Conservation (phyloP, 78 protist species). For the Dictyostelium firmibasis region DNA sequence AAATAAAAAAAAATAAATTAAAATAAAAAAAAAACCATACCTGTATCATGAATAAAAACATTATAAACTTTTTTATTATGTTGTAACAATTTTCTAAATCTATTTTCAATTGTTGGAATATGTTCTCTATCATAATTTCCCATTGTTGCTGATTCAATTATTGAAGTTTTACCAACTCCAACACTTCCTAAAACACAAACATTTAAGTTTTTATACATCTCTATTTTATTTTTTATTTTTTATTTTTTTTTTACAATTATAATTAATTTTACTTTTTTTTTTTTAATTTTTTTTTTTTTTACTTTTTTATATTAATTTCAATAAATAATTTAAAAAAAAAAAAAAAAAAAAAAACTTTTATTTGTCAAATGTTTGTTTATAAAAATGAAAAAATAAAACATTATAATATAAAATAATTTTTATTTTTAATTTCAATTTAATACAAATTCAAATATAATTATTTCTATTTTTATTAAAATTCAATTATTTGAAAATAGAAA, state of each 20-base stretch:
- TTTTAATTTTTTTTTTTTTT: too few relatives aligned
- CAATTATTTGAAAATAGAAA: not conserved
- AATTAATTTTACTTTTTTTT: too few relatives aligned
- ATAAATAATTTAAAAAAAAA: too few relatives aligned
- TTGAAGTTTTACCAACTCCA: not conserved
- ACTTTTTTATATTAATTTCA: too few relatives aligned
- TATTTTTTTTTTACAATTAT: too few relatives aligned
- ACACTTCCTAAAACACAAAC: not conserved
- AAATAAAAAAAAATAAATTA: too few relatives aligned
- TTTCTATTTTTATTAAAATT: not conserved
- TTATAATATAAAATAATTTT: too few relatives aligned
- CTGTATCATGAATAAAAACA: not conserved
- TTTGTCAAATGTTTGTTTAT: too few relatives aligned
- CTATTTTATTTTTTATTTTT: not conserved
- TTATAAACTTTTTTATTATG: not conserved
- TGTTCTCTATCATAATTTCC: not conserved
- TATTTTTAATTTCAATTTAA: too few relatives aligned
- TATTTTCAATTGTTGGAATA: constrained; percentile 5
- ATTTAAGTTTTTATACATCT: not conserved
- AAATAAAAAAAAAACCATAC: not conserved
- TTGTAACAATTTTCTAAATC: not conserved
- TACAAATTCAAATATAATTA: not conserved
- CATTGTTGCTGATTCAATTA: not conserved
- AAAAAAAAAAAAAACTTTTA: too few relatives aligned
- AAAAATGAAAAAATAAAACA: too few relatives aligned